These are phyloP conservation scores for Rhododendron henanense DNA, from an alignment of 148 eudicot genomes.

Conservation along the genomic window DNA sequence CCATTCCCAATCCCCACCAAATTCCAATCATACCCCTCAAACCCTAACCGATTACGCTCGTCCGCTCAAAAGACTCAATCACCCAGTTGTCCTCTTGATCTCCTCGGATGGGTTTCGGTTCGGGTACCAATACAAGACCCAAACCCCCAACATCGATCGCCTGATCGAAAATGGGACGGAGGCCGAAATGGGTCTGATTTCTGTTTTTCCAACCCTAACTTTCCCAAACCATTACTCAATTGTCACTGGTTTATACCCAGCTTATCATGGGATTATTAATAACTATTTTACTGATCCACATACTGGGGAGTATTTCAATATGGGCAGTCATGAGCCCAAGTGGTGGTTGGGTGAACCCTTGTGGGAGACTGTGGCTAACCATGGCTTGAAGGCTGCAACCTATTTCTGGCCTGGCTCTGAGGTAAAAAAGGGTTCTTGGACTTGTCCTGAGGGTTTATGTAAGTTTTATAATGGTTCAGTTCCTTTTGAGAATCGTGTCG, in stretches of 20 bases:
- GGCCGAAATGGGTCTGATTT: constrained; percentile 64
- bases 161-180: constrained; percentile 71
- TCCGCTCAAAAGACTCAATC: constrained; percentile 40
- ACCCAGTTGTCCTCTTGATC: constrained; percentile 56
- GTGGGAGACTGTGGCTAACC: constrained; percentile 70
- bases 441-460: constrained; percentile 57
- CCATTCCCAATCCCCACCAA: background rate
- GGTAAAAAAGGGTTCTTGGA: constrained; percentile 64
- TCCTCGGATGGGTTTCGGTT: constrained; percentile 92
- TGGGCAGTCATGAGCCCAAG: constrained; percentile 73
- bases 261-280: constrained; percentile 71
- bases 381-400: constrained; percentile 60
- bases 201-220: constrained; percentile 86
- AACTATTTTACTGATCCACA: constrained; percentile 54
- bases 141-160: constrained; percentile 56
- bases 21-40: background rate
- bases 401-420: constrained; percentile 94
- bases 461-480: constrained; percentile 59
- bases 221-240: constrained; percentile 91
- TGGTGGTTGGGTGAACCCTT: constrained; percentile 94
- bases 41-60: constrained; percentile 23
- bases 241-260: constrained; percentile 76
- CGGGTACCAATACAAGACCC: constrained; percentile 78
- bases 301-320: constrained; percentile 43
- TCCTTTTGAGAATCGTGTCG: constrained; percentile 75